phyloP scores from a whole-genome alignment of 2,329 filamentous ascomycete genomes.

The Diaporthe sp. region DNA sequence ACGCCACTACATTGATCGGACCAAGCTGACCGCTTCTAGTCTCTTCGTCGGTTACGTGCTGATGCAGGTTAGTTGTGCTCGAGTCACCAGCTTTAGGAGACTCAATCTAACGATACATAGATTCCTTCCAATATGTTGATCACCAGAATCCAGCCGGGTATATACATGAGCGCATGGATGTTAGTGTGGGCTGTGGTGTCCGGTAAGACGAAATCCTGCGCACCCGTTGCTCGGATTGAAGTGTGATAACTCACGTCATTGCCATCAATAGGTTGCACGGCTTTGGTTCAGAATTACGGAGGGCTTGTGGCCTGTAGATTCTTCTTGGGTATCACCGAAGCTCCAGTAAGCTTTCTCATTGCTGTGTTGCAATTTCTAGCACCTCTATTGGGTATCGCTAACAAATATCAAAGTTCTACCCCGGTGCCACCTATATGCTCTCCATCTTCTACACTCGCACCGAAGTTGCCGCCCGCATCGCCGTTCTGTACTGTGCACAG shows the following conservation, averaged over 20 bases:
- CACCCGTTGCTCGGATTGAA: no score
- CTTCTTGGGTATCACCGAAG: conserved; percentile 57
- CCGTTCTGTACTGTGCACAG: conserved; percentile 70
- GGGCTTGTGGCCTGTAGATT: conserved; percentile 59
- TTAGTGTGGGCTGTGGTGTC: conserved; percentile 53
- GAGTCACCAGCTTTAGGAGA: background rate
- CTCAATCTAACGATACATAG: background rate
- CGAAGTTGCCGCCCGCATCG: conserved; percentile 74
- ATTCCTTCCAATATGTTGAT: conserved; percentile 62
- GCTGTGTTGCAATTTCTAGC: no score
- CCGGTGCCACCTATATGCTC: conserved; percentile 65
- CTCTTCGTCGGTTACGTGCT: conserved; percentile 55
- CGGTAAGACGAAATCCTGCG: background rate
- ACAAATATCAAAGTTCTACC: conserved; percentile 45
- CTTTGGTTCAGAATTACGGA: conserved; percentile 56
- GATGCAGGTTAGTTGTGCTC: conserved; percentile 48
- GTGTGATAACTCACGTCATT: no score
- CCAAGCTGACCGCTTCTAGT: no score
- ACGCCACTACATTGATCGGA: no score
- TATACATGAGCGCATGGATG: conserved; percentile 52
- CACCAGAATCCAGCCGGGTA: conserved; percentile 52
- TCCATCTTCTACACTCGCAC: conserved; percentile 75
- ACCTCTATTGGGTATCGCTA: no score
- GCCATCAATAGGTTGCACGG: conserved; percentile 48
- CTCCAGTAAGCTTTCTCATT: no score